These are phyloP conservation scores for Sonneratia caseolaris DNA, from an alignment of 345 rosid genomes.

Conservation along the genomic window DNA sequence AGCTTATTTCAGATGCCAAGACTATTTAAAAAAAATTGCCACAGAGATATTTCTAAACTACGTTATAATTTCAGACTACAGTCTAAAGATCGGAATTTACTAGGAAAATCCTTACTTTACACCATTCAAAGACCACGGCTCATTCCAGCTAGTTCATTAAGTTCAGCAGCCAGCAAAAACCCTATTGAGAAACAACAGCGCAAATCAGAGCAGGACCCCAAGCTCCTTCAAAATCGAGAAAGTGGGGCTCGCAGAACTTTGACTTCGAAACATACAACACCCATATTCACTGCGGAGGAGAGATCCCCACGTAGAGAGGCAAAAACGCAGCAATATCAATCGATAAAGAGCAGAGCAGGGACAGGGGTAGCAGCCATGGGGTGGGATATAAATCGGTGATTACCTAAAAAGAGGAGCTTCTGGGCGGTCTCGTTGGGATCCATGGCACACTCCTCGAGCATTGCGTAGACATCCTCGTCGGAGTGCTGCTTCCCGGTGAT, in stretches of 20 bases:
- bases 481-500: constrained; percentile 67
- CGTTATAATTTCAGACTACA: no score
- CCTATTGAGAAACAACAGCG: not conserved
- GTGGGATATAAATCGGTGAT: not conserved
- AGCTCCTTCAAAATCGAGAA: not conserved
- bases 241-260: not conserved
- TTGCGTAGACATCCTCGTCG: constrained; percentile 68
- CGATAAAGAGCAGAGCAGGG: not conserved
- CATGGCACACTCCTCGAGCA: constrained; percentile 54
- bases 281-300: not conserved
- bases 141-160: not conserved
- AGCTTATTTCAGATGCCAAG: no score
- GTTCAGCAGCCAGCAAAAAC: not conserved
- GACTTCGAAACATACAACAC: not conserved
- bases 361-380: no score
- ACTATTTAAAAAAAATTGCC: no score
- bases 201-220: not conserved
- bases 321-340: not conserved
- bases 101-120: no score
- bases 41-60: no score
- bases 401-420: constrained; percentile 67
- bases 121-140: not conserved
- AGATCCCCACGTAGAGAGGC: not conserved
- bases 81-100: no score
- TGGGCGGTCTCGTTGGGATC: constrained; percentile 82